Percentiles rank a stretch among this genome's conserved stretches.
Conservation (phyloP, 2,329 filamentous ascomycete genomes). For the Colletotrichum noveboracense region DNA sequence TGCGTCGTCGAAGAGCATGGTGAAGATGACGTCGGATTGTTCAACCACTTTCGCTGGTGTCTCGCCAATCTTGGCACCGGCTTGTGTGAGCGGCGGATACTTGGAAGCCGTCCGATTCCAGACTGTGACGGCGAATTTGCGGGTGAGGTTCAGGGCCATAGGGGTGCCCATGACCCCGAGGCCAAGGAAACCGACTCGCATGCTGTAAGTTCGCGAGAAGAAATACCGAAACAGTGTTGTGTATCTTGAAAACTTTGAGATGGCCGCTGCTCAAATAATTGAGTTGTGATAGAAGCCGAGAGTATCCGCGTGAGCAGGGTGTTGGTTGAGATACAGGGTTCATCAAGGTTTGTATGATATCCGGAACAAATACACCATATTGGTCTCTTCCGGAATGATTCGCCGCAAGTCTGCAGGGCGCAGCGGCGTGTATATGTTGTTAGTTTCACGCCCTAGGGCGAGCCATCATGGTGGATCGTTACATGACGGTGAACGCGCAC, state of each 20-base stretch:
- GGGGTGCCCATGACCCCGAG: slow-evolving; percentile 36
- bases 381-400: no score
- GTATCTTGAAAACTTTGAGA: not conserved
- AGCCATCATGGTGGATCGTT: not conserved
- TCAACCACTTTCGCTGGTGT: slow-evolving; percentile 28
- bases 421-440: not conserved
- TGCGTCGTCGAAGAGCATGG: slow-evolving; percentile 33
- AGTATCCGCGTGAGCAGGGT: not conserved
- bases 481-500: not conserved
- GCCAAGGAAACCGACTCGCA: slow-evolving; percentile 33
- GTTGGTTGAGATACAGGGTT: not conserved
- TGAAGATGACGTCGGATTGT: slow-evolving; percentile 33
- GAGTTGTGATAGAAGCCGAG: not conserved
- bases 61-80: slow-evolving; percentile 26
- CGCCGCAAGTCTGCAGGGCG: not conserved
- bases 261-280: not conserved
- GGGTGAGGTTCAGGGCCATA: slow-evolving; percentile 36
- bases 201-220: not conserved
- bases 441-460: slow-evolving; percentile 6
- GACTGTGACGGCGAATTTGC: slow-evolving; percentile 29
- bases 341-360: not conserved
- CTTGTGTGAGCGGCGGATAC: slow-evolving; percentile 24
- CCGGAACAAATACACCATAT: not conserved
- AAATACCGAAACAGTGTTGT: not conserved
- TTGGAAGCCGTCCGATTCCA: slow-evolving; percentile 35